Evolutionary conservation across 2,329 filamentous ascomycete genomes (phyloP), one percentile per base, ranked within the genome.

Genomic region (Colletotrichum spaethianum): DNA sequence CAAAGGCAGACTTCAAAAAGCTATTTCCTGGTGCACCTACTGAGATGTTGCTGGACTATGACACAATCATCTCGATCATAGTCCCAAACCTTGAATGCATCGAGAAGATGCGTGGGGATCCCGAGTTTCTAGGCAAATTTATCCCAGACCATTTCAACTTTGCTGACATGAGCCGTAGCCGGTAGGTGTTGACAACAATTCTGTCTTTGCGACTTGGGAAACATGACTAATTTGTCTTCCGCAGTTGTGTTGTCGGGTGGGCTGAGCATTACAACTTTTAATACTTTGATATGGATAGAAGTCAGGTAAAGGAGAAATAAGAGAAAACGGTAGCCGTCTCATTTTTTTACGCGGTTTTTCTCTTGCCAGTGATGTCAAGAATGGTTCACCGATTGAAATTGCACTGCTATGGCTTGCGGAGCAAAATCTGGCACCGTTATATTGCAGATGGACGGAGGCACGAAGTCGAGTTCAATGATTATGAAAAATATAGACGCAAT

Each of bases 111-210:
- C 64, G 64, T 16, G n/a, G 63, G 11, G 64, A 67, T 2, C 36
- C 64, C n/a, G 64, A 67, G 11, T 66, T 67, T 28, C 18, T 55
- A 12, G 7, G 20, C 1, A 63, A 55, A 8, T 67, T 67, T 46
- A 67, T 67, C 7, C 64, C 64, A 0, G 64, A 67, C 20, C 64
- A 67, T 8, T 67, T 67, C 56, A 67, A 67, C 16, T 67, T 67
- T 26, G 64, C 64, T n/a, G 57, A 67, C 11, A 67, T 63, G 64
- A 67, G 56, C 31, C 46, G 57, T 2, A 67, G 56, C 36, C 48
- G 44, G 64, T 67, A 53, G 1, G 46, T 3, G 16, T 4, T 6
- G 18, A 44, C 18, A 6, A 20, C 8, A 18, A 9, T 9, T 7
- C 6, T 20, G 16, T 44, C 40, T 6, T 48, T 40, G n/a, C n/a